Evolutionary conservation across 108 stramenopile genomes (phyloP), one percentile per base, ranked within the genome.

Genomic region (Cyclotella sp.): DNA sequence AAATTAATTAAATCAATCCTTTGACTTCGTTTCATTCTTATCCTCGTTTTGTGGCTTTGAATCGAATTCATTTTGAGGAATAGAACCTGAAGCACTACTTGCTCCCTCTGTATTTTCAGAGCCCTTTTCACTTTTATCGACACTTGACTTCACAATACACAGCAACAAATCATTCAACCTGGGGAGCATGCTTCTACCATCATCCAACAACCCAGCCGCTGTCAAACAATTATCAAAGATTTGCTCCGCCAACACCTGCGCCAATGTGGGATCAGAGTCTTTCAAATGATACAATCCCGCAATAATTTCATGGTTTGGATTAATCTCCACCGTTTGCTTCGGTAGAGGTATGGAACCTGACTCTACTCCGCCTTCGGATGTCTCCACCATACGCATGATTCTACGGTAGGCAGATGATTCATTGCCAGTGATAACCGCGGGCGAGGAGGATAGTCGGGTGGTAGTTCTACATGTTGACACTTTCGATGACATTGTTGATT

Each of bases 351-450:
- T 92, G 30, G 68, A 61, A 52, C 83, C 87, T 44, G 84, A 43
- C 27, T 65, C 55, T 13, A 84, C 82, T 14, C 84, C 86, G 16
- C 94, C 94, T 52, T 90, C 92, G 61, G 89, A 85, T n/a, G 89
- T 92, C 63, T 98, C 97, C 13, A 99, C 93, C 85, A 98, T 90
- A 55, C 95, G 84, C 98, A 99, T 98, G 98, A 99, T 98, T 24
- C 97, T 86, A 61, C 98, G 86, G 77, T 98, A 77, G 0, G 97
- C 90, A 30, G 94, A 97, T 15, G 94, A 96, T 84, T 99, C 99
- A 68, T 97, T 95, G 89, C 97, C 98, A 1, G 97, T 96, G 53
- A 99, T 86, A 62, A 99, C 95, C 40, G 99, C 99, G 3, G 99
- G 99, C 24, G 98, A 97, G 57, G 88, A 85, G 12, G 72, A 72